Conservation (phyloP, 2,329 filamentous ascomycete species). For the Colletotrichum chlorophyti region DNA sequence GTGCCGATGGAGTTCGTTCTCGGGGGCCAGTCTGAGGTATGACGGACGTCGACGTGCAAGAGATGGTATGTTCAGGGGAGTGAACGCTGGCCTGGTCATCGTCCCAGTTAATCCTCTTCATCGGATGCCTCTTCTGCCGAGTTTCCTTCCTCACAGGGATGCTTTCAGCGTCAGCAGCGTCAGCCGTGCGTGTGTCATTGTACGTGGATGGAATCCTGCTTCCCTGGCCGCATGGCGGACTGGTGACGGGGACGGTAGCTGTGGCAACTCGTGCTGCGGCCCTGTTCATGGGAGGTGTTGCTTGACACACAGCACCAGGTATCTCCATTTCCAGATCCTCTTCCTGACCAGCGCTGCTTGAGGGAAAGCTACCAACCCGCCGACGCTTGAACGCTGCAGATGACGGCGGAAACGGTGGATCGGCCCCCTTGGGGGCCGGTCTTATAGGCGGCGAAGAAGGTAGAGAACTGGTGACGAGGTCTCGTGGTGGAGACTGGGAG, state of each 20-base stretch:
- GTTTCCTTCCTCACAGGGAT: background rate
- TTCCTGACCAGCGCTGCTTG: constrained; percentile 35
- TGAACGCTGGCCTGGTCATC: too few relatives aligned
- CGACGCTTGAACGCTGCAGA: constrained; percentile 7
- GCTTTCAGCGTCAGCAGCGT: constrained; percentile 9
- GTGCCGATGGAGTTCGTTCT: background rate
- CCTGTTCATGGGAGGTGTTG: constrained; percentile 23
- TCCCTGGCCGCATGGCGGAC: constrained; percentile 35
- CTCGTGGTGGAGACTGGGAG: constrained; percentile 24
- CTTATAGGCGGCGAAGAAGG: constrained; percentile 4
- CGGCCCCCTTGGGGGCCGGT: background rate
- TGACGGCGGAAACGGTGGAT: background rate
- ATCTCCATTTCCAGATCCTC: constrained; percentile 46
- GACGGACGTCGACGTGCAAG: background rate
- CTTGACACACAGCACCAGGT: constrained; percentile 36
- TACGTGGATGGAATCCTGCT: constrained; percentile 28
- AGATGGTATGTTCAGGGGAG: too few relatives aligned
- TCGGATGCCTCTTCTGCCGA: constrained; percentile 29
- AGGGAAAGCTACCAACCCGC: constrained; percentile 10
- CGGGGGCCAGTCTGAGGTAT: too few relatives aligned
- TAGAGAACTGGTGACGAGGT: constrained; percentile 18
- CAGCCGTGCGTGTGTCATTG: too few relatives aligned
- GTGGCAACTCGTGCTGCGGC: constrained; percentile 5
- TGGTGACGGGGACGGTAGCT: constrained; percentile 7
- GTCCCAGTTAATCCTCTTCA: constrained; percentile 36